These are phyloP conservation scores for Nakaseomyces delphensis DNA, from an alignment of 1,139 yeast genomes.

Conservation along the genomic window DNA sequence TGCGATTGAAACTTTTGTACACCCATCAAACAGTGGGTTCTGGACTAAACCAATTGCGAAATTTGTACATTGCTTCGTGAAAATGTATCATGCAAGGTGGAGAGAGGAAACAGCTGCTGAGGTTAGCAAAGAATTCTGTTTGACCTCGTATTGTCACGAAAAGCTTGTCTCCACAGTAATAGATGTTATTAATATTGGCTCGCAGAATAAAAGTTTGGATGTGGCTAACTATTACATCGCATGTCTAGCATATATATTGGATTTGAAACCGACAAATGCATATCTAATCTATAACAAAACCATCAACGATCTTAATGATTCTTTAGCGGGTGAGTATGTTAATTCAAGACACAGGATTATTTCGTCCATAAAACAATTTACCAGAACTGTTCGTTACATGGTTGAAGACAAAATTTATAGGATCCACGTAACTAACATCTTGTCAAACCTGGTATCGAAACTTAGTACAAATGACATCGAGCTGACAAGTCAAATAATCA, in stretches of 20 bases:
- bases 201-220: constrained; percentile 63
- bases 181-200: constrained; percentile 53
- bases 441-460: constrained; percentile 67
- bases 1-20: constrained; percentile 76
- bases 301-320: constrained; percentile 70
- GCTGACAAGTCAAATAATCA: constrained; percentile 62
- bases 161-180: constrained; percentile 44
- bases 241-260: constrained; percentile 56
- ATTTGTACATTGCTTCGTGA: constrained; percentile 47
- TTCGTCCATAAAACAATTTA: constrained; percentile 62
- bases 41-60: constrained; percentile 74
- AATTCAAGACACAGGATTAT: constrained; percentile 76
- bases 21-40: constrained; percentile 82
- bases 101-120: constrained; percentile 38
- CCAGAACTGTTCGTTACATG: constrained; percentile 59
- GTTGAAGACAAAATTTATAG: constrained; percentile 58
- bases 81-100: constrained; percentile 51
- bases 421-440: constrained; percentile 67
- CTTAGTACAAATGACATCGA: constrained; percentile 82
- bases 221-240: constrained; percentile 54
- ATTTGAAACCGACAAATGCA: constrained; percentile 43
- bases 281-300: constrained; percentile 52
- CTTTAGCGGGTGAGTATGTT: constrained; percentile 64
- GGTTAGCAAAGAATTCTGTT: constrained; percentile 22
- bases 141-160: constrained; percentile 42